These are phyloP conservation scores for Pichia exigua DNA, from an alignment of 805 yeast genomes.

Conservation along the genomic window DNA sequence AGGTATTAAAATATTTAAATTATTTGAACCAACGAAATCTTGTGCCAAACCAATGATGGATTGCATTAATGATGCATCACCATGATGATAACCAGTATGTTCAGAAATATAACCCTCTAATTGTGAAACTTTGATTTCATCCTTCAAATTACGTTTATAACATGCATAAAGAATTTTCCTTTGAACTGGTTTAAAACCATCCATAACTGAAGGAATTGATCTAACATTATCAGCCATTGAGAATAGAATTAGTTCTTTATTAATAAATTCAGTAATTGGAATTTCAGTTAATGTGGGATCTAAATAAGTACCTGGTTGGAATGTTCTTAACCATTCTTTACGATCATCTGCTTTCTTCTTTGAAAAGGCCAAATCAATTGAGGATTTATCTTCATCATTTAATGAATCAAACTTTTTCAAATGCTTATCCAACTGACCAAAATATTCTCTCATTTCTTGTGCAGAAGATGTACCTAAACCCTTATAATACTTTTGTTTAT, in stretches of 20 bases:
- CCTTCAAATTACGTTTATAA: slow-evolving; percentile 67
- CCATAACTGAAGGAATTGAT: slow-evolving; percentile 89
- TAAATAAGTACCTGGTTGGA: slow-evolving; percentile 83
- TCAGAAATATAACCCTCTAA: slow-evolving; percentile 85
- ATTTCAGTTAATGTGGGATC: slow-evolving; percentile 70
- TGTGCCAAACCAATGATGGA: slow-evolving; percentile 94
- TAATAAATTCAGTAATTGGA: slow-evolving; percentile 89
- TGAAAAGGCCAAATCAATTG: slow-evolving; percentile 88
- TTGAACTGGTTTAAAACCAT: slow-evolving; percentile 96
- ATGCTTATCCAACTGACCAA: slow-evolving; percentile 76
- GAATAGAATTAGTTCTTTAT: slow-evolving; percentile 88
- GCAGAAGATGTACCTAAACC: slow-evolving; percentile 95
- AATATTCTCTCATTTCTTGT: slow-evolving; percentile 81
- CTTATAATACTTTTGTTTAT: slow-evolving; percentile 94
- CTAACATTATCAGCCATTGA: slow-evolving; percentile 95
- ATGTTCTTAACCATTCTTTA: slow-evolving; percentile 92
- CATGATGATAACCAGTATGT: slow-evolving; percentile 91
- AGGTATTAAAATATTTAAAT: slow-evolving; percentile 75
- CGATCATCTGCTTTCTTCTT: slow-evolving; percentile 95
- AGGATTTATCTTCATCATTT: slow-evolving; percentile 65
- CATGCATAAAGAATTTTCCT: slow-evolving; percentile 87
- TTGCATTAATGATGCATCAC: slow-evolving; percentile 80
- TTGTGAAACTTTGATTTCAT: slow-evolving; percentile 84
- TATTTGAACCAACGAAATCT: slow-evolving; percentile 88
- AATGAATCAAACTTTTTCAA: slow-evolving; percentile 77